phyloP scores from a whole-genome alignment of 2,329 filamentous ascomycete genomes.

The Ophiostoma australiae region DNA sequence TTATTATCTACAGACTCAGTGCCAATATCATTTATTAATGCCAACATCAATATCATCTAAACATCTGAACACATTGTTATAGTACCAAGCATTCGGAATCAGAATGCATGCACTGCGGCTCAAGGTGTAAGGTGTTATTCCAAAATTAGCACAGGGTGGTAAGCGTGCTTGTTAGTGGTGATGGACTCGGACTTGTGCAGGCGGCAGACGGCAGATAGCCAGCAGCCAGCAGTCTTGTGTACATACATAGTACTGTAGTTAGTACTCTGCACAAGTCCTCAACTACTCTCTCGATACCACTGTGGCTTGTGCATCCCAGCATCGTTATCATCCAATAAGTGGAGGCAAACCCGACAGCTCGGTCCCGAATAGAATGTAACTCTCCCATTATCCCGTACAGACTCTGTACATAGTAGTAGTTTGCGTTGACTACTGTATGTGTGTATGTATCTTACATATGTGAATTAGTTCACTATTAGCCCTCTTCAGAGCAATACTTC shows the following conservation, averaged over 20 bases:
- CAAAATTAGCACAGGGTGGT: slow-evolving; percentile 10
- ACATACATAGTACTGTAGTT: background rate
- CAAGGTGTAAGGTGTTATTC: background rate
- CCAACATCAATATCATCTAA: background rate
- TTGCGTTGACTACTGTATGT: too few species aligned
- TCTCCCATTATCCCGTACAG: background rate
- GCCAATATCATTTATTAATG: too few species aligned
- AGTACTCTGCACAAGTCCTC: background rate
- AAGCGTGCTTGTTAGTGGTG: background rate
- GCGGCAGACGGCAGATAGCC: background rate
- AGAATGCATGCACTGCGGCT: slow-evolving; percentile 13
- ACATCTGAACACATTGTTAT: background rate
- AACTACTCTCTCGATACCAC: background rate
- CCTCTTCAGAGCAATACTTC: background rate
- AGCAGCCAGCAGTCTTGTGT: too few species aligned
- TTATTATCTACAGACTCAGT: too few species aligned
- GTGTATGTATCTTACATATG: too few species aligned
- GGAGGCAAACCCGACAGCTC: slow-evolving; percentile 20
- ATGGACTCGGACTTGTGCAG: background rate
- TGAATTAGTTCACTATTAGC: too few species aligned
- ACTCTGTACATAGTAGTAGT: background rate
- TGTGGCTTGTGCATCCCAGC: background rate
- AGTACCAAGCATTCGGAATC: background rate
- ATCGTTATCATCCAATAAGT: background rate
- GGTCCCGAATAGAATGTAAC: slow-evolving; percentile 18